Percentiles rank a stretch among this genome's conserved stretches.
Evolutionary conservation across 2,329 filamentous ascomycete genomes (phyloP).

Genomic region (Arthrinium puccinioides): DNA sequence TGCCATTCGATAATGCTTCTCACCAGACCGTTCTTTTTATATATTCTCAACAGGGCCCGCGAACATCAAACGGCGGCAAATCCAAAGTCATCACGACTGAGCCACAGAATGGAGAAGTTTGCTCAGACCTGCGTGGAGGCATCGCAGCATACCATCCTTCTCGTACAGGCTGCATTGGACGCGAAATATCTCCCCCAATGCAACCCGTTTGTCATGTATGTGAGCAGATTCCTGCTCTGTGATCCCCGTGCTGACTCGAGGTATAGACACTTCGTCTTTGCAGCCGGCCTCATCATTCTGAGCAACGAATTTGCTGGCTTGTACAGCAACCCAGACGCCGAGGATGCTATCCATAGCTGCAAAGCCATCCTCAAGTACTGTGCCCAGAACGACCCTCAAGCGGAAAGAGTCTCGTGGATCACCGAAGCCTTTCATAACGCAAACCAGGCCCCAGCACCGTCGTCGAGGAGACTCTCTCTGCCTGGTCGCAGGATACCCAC

Average conservation of each 20-base stretch:
- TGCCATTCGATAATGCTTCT: conserved; percentile 57
- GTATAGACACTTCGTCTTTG: conserved; percentile 47
- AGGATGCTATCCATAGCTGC: conserved; percentile 30
- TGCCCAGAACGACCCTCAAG: conserved; percentile 39
- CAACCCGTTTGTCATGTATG: conserved; percentile 37
- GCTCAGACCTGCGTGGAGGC: conserved; percentile 44
- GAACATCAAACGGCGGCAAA: conserved; percentile 19
- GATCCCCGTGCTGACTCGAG: not conserved
- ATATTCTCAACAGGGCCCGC: conserved; percentile 38
- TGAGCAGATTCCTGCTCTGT: not conserved
- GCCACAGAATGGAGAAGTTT: conserved; percentile 34
- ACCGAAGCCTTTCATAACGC: conserved; percentile 39
- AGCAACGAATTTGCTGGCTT: conserved; percentile 49
- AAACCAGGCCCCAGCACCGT: conserved; percentile 21
- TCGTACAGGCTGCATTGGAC: conserved; percentile 37
- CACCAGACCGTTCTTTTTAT: conserved; percentile 57
- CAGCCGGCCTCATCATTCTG: conserved; percentile 44
- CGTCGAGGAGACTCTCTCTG: conserved; percentile 14
- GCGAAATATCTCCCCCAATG: conserved; percentile 38
- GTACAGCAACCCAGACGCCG: conserved; percentile 35
- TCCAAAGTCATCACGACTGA: conserved; percentile 19
- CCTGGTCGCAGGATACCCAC: conserved; percentile 17
- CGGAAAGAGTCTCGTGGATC: conserved; percentile 40
- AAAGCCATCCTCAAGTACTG: conserved; percentile 43
- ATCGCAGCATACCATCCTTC: conserved; percentile 40